Evolutionary conservation across 352 stramenopile species (phyloP).

Genomic region (Pythium monospermum): DNA sequence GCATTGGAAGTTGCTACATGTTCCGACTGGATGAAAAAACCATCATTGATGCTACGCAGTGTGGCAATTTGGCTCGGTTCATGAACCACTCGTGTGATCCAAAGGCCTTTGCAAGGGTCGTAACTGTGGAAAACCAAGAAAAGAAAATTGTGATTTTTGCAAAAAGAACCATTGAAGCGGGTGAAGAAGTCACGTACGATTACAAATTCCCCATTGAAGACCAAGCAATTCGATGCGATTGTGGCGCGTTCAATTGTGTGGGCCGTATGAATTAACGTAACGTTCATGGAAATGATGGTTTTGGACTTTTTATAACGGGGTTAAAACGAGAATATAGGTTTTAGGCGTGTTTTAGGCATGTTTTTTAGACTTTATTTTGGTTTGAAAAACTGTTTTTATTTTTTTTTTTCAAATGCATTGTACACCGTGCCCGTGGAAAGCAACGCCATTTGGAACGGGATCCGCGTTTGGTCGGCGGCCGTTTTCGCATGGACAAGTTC

Average conservation of each 20-base stretch:
- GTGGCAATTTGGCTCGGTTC: constrained; percentile 92
- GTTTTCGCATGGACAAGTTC: constrained; percentile 69
- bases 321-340: too few species aligned
- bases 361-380: too few species aligned
- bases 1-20: constrained; percentile 96
- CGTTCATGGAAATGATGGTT: too few species aligned
- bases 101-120: constrained; percentile 93
- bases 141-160: constrained; percentile 97
- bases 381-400: too few species aligned
- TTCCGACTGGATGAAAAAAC: constrained; percentile 94
- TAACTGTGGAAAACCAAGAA: constrained; percentile 76
- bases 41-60: constrained; percentile 94
- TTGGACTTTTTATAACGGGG: too few species aligned
- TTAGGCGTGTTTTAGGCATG: too few species aligned
- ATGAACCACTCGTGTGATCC: constrained; percentile 96
- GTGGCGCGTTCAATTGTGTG: constrained; percentile 91
- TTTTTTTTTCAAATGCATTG: too few species aligned
- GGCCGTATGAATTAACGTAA: constrained; percentile 90
- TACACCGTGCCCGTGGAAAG: constrained; percentile 58
- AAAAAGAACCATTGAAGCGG: constrained; percentile 85
- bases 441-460: constrained; percentile 71
- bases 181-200: constrained; percentile 95
- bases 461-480: constrained; percentile 40
- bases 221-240: constrained; percentile 91
- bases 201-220: constrained; percentile 98